phyloP scores from a whole-genome alignment of 2,329 filamentous ascomycete genomes.

The Ophiostoma himal-ulmi region DNA sequence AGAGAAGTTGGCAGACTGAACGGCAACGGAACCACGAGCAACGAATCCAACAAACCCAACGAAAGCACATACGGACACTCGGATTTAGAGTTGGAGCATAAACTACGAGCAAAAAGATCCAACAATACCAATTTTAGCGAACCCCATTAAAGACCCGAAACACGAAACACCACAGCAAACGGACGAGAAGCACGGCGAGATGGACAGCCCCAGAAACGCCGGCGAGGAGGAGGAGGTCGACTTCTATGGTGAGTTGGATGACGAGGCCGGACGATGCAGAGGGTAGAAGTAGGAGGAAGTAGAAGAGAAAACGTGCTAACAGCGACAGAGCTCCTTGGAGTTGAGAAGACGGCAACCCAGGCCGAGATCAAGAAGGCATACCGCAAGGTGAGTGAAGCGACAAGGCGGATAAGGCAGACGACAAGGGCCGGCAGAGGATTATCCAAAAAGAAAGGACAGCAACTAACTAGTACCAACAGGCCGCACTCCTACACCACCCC shows the following conservation, averaged over 20 bases:
- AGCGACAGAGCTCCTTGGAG: slow-evolving; percentile 65
- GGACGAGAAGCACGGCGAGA: not conserved
- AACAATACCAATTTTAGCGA: not conserved
- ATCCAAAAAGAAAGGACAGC: not conserved
- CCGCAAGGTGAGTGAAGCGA: slow-evolving; percentile 62
- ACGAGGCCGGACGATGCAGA: not conserved
- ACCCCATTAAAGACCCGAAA: not conserved
- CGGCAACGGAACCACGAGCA: not conserved
- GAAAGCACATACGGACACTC: not conserved
- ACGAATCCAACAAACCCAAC: not conserved
- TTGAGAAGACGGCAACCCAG: slow-evolving; percentile 64
- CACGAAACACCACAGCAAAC: not conserved
- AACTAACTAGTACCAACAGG: slow-evolving; percentile 43
- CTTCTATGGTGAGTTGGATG: slow-evolving; percentile 45
- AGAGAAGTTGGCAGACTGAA: not conserved
- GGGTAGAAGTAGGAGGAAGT: not conserved
- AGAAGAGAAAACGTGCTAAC: slow-evolving; percentile 10
- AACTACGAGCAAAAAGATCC: not conserved
- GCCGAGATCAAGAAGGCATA: slow-evolving; percentile 93
- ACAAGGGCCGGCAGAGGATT: not conserved
- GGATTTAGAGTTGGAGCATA: not conserved
- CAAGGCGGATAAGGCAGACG: not conserved
- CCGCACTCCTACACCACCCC: slow-evolving; percentile 81
- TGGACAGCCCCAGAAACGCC: slow-evolving; percentile 14
- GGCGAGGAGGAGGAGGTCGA: slow-evolving; percentile 45